Percentiles rank a stretch among this genome's conserved stretches.
Evolutionary conservation across 108 stramenopile species (phyloP).

Genomic region (Craspedostauros australis): DNA sequence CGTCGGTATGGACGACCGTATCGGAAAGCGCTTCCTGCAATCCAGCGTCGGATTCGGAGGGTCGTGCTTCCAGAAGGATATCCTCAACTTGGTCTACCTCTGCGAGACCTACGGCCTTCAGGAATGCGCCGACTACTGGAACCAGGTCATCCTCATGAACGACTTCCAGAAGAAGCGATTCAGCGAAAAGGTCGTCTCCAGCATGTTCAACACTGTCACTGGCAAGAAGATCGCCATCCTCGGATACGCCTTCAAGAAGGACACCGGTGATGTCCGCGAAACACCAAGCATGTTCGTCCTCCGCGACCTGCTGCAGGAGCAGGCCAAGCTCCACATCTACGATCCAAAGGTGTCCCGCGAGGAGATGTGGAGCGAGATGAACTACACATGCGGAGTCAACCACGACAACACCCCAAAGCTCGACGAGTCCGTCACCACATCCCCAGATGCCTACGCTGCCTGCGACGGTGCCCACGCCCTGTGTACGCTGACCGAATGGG

Average conservation of each 20-base stretch:
- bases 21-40: slow-evolving; percentile 95
- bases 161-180: slow-evolving; percentile 99
- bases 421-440: slow-evolving; percentile 74
- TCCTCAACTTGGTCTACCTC: slow-evolving; percentile 99
- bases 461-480: slow-evolving; percentile 96
- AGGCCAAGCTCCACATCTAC: slow-evolving; percentile 90
- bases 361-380: slow-evolving; percentile 96
- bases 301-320: slow-evolving; percentile 91
- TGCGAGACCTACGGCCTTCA: slow-evolving; percentile 95
- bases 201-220: slow-evolving; percentile 99
- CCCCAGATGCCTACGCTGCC: slow-evolving; percentile 82
- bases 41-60: slow-evolving; percentile 98
- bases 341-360: slow-evolving; percentile 97
- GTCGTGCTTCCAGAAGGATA: slow-evolving; percentile 99
- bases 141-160: slow-evolving; percentile 98
- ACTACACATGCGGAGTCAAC: slow-evolving; percentile 93
- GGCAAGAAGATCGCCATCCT: slow-evolving; percentile 98
- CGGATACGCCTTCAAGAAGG: slow-evolving; percentile 99
- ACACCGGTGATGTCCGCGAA: slow-evolving; percentile 99
- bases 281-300: slow-evolving; percentile 97
- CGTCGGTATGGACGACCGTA: slow-evolving; percentile 96
- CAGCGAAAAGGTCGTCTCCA: slow-evolving; percentile 89
- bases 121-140: slow-evolving; percentile 98
- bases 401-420: slow-evolving; percentile 72
- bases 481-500: slow-evolving; percentile 98